phyloP scores from a whole-genome alignment of 208 protist genomes.

The Leishmania lainsoni region DNA sequence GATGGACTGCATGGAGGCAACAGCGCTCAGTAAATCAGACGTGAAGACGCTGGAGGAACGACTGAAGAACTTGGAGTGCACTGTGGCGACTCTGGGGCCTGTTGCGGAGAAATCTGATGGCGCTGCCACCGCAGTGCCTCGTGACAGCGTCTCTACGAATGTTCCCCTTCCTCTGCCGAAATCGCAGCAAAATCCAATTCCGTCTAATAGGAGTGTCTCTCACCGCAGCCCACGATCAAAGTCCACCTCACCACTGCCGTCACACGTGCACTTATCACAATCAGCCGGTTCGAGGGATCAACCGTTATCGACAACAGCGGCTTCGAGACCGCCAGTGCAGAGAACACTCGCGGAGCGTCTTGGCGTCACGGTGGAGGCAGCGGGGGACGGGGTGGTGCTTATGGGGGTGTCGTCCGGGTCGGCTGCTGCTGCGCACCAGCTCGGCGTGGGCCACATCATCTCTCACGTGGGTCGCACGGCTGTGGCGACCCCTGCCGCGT shows the following conservation, averaged over 20 bases:
- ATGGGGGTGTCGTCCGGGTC: slow-evolving; percentile 33
- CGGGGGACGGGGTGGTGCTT: slow-evolving; percentile 51
- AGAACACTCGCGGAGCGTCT: slow-evolving; percentile 29
- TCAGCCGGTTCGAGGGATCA: background rate
- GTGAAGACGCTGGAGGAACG: slow-evolving; percentile 34
- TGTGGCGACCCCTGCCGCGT: slow-evolving; percentile 30
- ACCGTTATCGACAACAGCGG: background rate
- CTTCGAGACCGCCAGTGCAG: background rate
- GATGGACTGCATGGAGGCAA: slow-evolving; percentile 33
- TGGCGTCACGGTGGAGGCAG: slow-evolving; percentile 23
- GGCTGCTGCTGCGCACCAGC: slow-evolving; percentile 16
- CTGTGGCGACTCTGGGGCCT: slow-evolving; percentile 15
- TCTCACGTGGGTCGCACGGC: slow-evolving; percentile 48
- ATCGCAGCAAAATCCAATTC: background rate
- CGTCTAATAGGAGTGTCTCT: background rate
- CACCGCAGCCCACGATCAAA: background rate
- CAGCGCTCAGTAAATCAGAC: slow-evolving; percentile 33
- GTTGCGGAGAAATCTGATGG: background rate
- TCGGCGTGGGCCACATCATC: slow-evolving; percentile 48
- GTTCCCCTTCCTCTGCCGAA: background rate
- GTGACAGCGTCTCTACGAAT: background rate
- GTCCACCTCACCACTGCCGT: background rate
- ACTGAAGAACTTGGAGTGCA: slow-evolving; percentile 17
- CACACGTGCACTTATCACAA: background rate
- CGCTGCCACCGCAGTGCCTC: background rate